Percentiles rank a stretch among this genome's conserved stretches.
These are phyloP conservation scores for Naganishia liquefaciens DNA, from an alignment of 1,284 basidiomycete genomes.

Conservation along the genomic window DNA sequence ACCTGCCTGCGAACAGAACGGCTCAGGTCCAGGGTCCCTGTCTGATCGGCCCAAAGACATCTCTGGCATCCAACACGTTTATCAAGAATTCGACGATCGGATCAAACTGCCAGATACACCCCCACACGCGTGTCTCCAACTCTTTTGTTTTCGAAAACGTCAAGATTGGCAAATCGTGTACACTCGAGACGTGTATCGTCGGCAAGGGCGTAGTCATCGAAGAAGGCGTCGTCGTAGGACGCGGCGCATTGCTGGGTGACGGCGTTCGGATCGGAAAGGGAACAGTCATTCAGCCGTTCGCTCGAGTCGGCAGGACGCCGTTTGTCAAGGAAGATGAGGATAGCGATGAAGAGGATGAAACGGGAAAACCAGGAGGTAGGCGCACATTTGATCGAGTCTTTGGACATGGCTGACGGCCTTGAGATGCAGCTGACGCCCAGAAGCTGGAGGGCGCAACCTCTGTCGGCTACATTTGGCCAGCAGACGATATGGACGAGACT, in stretches of 20 bases:
- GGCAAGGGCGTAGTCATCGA: constrained; percentile 53
- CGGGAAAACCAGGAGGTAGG: constrained; percentile 33
- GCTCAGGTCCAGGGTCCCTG: constrained; percentile 46
- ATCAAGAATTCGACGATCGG: constrained; percentile 67
- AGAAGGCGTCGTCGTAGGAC: constrained; percentile 56
- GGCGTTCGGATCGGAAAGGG: constrained; percentile 71
- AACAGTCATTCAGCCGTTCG: constrained; percentile 69
- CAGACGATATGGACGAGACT: constrained; percentile 46
- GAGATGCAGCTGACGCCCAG: constrained; percentile 12
- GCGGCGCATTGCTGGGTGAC: constrained; percentile 63
- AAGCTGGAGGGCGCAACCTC: constrained; percentile 37
- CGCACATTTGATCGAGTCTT: background rate
- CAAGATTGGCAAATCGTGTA: constrained; percentile 71
- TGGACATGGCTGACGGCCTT: no score
- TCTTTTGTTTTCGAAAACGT: constrained; percentile 83
- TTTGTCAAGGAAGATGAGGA: constrained; percentile 63
- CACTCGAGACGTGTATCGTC: constrained; percentile 69
- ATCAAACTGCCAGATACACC: constrained; percentile 77
- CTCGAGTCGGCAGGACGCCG: constrained; percentile 71
- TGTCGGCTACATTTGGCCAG: constrained; percentile 54
- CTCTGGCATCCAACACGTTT: constrained; percentile 45
- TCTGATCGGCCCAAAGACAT: constrained; percentile 44
- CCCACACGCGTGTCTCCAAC: constrained; percentile 66
- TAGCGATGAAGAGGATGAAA: constrained; percentile 51
- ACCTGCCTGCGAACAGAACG: constrained; percentile 54